Evolutionary conservation across 2,329 filamentous ascomycete genomes (phyloP), one percentile per base, ranked within the genome.

Genomic region (Fusarium camptoceras): DNA sequence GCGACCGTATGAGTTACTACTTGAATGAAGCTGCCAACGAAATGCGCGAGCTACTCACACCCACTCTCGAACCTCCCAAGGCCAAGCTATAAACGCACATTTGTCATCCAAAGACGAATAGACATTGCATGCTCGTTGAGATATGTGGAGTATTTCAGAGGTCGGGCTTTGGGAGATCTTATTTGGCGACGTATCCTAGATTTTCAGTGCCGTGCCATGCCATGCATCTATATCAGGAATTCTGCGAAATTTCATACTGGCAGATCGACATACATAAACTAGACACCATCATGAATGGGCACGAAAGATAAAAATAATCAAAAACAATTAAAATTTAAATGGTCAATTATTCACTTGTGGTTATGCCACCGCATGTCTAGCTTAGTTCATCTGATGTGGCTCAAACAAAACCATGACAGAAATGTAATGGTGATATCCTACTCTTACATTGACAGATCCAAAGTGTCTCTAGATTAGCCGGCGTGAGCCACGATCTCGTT

Each of bases 401-500:
- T 27, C 25, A 51, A 12, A 54, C 22, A 42, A 37, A 37, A 53
- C 43, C 49, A 55, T 44, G 20, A 31, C 49, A 28, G 37, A 20
- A 51, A 50, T 50, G 51, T 55, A 59, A 34, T 27, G 42, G 25
- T 31, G 39, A 63, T 71, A 68, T 70, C 51, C 64, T 72, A 75
- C 37, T 66, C 57, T 55, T 70, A 65, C 59, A 63, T 34, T 39
- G 31, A 57, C 41, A 61, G 59, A 74, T 71, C 58, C 56, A 74
- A 75, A 31, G 27, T 46, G n/a, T 22, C 25, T 43, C 18, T 22
- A 22, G 22, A 12, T 46, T 85, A 98, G 59, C 95, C 94, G 69
- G 92, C 89, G 82, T 98, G 95, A 76, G 96, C 94, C 20, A 99
- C 96, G 79, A 99, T 98, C 86, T 98, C 95, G 77, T 90, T 97